Base-by-base conservation (phyloP, 805 yeast genomes). In the Ogataea paradorogensis region DNA sequence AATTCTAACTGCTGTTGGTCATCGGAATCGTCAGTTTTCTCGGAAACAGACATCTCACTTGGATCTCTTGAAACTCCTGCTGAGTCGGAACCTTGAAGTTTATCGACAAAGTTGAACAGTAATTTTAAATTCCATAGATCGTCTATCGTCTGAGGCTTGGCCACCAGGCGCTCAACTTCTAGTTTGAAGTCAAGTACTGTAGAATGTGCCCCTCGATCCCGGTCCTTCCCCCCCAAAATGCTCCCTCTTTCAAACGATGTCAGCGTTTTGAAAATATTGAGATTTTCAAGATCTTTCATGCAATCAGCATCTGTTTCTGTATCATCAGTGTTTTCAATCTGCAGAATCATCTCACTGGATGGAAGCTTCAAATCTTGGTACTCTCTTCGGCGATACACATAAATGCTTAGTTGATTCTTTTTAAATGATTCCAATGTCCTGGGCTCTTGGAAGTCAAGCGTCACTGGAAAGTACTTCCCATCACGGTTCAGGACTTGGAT, bases 71-170 rank as follows among this genome's bases (percentile, higher is more conserved):
- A 6, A 2, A 15, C 10, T 6, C 16, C 34, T 4, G 22, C 13
- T 5, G 18, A 13, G 11, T 26, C 27, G 15, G 13, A 11, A 15
- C 29, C 35, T 22, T 37, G 32, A 8, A 46, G 26, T 34, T 63
- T 59, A 40, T 82, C 86, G 28, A 76, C 70, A 61, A 69, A 84
- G 11, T 80, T 74, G 61, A 84, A 80, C 7, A 84, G 58, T 35
- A 84, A 56, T 43, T 74, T 73, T 42, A 83, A 59, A 49, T 79
- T 81, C 81, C 85, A 77, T 38, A 83, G 59, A 39, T 82, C 85
- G 33, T 80, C 82, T n/a, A 47, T 47, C 1, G 59, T 54, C 9
- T 45, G 37, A 0, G 83, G 82, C 1, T 51, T 47, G 3, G 43
- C 42, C 1, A 77, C 76, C 51, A 74, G 59, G 2, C 55, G 54